phyloP scores from a whole-genome alignment of 768 basidiomycete species.

The Sarcodon aspratus region DNA sequence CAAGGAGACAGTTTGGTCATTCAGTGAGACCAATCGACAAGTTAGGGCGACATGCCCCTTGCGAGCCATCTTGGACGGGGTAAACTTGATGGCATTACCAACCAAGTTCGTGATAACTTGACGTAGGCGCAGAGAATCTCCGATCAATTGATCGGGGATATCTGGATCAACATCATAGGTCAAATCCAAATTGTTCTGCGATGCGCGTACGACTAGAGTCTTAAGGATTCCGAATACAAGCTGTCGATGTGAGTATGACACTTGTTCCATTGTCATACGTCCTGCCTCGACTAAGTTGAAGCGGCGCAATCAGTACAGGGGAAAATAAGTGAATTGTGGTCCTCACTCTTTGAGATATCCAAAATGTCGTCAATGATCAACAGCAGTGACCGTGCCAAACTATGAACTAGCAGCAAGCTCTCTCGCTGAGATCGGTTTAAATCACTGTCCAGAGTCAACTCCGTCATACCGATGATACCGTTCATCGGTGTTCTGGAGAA shows the following conservation, averaged over 20 bases:
- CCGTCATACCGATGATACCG: constrained; percentile 99
- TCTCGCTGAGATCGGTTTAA: constrained; percentile 90
- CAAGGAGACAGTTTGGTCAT: constrained; percentile 77
- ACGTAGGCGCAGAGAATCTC: constrained; percentile 87
- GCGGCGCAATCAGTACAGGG: neutral
- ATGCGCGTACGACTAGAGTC: constrained; percentile 93
- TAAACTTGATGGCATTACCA: constrained; percentile 97
- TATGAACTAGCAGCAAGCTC: constrained; percentile 91
- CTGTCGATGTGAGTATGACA: constrained; percentile 95
- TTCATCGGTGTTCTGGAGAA: constrained; percentile 92
- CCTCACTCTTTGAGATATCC: constrained; percentile 98
- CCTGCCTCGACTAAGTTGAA: constrained; percentile 79
- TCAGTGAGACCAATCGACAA: constrained; percentile 66
- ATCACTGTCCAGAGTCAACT: constrained; percentile 93
- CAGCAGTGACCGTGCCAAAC: constrained; percentile 82
- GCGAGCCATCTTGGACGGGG: constrained; percentile 62
- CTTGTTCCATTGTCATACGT: constrained; percentile 99
- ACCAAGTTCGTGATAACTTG: constrained; percentile 95
- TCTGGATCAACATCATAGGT: constrained; percentile 93
- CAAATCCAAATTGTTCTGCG: constrained; percentile 91
- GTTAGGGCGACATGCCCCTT: constrained; percentile 89
- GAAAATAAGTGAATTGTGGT: neutral
- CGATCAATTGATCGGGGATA: constrained; percentile 94
- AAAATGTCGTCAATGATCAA: constrained; percentile 98
- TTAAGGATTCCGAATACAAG: constrained; percentile 97